Percentiles rank a stretch among this genome's conserved stretches.
phyloP scores from a whole-genome alignment of 441 rosid species.

The Gossypium lobatum region DNA sequence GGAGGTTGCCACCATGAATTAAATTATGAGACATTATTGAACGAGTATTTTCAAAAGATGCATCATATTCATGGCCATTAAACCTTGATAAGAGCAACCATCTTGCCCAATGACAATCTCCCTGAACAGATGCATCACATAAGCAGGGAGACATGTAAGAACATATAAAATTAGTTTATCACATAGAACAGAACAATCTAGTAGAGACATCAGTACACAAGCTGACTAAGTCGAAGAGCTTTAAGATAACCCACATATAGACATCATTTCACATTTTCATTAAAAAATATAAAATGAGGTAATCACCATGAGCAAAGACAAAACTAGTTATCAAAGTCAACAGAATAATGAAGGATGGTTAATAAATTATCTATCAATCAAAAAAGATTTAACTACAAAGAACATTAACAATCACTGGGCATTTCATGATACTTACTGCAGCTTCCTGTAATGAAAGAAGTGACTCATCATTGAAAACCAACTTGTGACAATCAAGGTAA shows the following conservation, averaged over 20 bases:
- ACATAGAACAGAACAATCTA: slow-evolving; percentile 3
- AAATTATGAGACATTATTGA: slow-evolving; percentile 53
- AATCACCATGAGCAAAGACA: not conserved
- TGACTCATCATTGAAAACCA: slow-evolving; percentile 59
- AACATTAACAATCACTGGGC: slow-evolving; percentile 23
- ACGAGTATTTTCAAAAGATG: slow-evolving; percentile 92
- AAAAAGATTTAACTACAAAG: slow-evolving; percentile 11
- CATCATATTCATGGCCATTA: slow-evolving; percentile 89
- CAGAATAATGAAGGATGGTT: not conserved
- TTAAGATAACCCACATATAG: not conserved
- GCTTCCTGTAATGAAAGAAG: slow-evolving; percentile 58
- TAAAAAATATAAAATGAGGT: not conserved
- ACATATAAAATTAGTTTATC: slow-evolving; percentile 4
- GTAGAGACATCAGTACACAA: slow-evolving; percentile 1
- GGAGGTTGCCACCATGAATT: slow-evolving; percentile 46
- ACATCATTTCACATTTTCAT: not conserved
- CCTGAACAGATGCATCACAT: slow-evolving; percentile 47
- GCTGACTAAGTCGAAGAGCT: slow-evolving; percentile 6
- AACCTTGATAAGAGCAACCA: slow-evolving; percentile 90
- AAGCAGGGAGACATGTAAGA: slow-evolving; percentile 17
- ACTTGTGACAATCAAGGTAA: slow-evolving; percentile 76
- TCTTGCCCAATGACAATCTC: slow-evolving; percentile 96
- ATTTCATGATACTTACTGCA: slow-evolving; percentile 69
- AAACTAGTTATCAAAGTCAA: slow-evolving; percentile 9
- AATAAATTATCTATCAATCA: not conserved